These are phyloP conservation scores for Cymodocea nodosa DNA, from an alignment of 116 monocot species.

Conservation along the genomic window DNA sequence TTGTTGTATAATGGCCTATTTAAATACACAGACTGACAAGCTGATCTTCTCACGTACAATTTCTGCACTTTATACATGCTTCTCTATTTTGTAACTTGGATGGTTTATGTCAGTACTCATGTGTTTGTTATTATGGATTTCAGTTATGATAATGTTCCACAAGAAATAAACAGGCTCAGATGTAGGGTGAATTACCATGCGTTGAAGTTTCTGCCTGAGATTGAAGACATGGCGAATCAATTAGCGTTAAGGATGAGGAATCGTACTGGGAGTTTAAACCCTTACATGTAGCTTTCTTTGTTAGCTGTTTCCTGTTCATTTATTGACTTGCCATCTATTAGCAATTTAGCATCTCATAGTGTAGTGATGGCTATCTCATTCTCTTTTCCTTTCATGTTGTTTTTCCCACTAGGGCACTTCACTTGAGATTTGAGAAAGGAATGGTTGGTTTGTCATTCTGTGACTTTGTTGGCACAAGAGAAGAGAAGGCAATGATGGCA, in stretches of 20 bases:
- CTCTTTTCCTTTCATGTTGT: not conserved
- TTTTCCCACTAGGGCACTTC: constrained; percentile 61
- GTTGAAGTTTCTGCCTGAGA: constrained; percentile 90
- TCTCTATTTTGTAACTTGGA: not conserved
- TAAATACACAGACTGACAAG: not conserved
- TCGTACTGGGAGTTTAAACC: constrained; percentile 64
- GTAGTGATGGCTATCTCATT: no score
- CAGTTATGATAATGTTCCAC: constrained; percentile 95
- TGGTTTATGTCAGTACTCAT: not conserved
- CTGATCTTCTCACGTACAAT: not conserved
- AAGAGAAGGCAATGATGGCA: constrained; percentile 97
- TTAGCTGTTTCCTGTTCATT: not conserved
- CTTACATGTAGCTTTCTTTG: constrained; percentile 61
- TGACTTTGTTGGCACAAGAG: constrained; percentile 97
- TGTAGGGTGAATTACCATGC: constrained; percentile 98
- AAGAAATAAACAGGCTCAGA: constrained; percentile 88
- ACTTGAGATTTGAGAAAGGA: constrained; percentile 97
- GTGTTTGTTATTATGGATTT: not conserved
- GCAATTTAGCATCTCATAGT: not conserved
- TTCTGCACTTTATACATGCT: not conserved
- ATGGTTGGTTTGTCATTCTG: constrained; percentile 99
- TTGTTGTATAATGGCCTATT: no score
- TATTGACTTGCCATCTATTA: not conserved
- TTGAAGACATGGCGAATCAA: constrained; percentile 83
- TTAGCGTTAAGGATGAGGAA: constrained; percentile 91